Evolutionary conservation across 495 filamentous ascomycete genomes (phyloP).

Genomic region (Penicillium canescens): DNA sequence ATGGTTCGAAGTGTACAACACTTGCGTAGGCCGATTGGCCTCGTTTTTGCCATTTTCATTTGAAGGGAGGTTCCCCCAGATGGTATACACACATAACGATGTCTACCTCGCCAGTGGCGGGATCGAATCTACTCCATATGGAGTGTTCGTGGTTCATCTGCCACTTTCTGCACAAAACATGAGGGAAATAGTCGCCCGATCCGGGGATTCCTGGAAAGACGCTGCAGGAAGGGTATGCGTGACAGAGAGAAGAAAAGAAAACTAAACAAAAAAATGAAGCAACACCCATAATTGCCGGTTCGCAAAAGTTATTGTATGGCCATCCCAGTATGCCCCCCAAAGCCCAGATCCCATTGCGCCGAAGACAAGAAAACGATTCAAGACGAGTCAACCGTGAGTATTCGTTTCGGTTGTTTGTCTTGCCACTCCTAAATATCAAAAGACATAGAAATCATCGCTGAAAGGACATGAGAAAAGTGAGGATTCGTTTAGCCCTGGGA

Average conservation of each 20-base stretch:
- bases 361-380: constrained; percentile 24
- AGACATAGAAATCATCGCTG: constrained; percentile 18
- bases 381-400: constrained; percentile 23
- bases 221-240: constrained; percentile 29
- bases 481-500: constrained; percentile 31
- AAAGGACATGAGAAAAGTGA: constrained; percentile 8
- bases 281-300: constrained; percentile 21
- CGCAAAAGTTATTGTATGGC: constrained; percentile 19
- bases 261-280: constrained; percentile 13
- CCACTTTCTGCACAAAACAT: constrained; percentile 11
- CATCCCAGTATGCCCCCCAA: constrained; percentile 27
- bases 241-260: constrained; percentile 10
- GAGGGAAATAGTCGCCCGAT: constrained; percentile 16
- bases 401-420: constrained; percentile 28
- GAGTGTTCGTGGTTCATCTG: constrained; percentile 3
- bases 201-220: constrained; percentile 21
- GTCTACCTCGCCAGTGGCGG: not conserved
- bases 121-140: constrained; percentile 5
- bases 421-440: constrained; percentile 18
- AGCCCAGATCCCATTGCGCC: constrained; percentile 29
- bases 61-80: constrained; percentile 10
- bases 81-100: constrained; percentile 16
- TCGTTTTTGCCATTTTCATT: constrained; percentile 27
- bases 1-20: not conserved
- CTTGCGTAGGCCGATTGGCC: constrained; percentile 21